These are phyloP conservation scores for Sonneratia caseolaris DNA, from an alignment of 345 rosid species.

Conservation along the genomic window DNA sequence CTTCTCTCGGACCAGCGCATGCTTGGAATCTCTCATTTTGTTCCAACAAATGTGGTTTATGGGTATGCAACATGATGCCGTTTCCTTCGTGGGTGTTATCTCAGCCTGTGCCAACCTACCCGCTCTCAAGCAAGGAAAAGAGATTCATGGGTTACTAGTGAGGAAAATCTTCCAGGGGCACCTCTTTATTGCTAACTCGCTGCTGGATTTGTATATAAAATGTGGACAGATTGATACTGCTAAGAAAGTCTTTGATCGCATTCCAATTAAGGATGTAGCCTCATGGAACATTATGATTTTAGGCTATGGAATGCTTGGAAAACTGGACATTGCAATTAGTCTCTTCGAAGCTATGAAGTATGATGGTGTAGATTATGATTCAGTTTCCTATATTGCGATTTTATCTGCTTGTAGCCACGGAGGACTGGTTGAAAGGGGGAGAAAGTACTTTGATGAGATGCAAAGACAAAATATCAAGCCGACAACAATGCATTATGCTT, in stretches of 20 bases:
- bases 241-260: slow-evolving; percentile 24
- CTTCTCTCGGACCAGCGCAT: slow-evolving; percentile 41
- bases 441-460: slow-evolving; percentile 33
- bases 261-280: slow-evolving; percentile 26
- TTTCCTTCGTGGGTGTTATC: slow-evolving; percentile 45
- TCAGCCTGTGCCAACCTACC: slow-evolving; percentile 49
- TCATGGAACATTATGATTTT: slow-evolving; percentile 46
- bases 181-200: slow-evolving; percentile 39
- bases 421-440: slow-evolving; percentile 35
- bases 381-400: slow-evolving; percentile 38
- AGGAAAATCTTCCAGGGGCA: slow-evolving; percentile 23
- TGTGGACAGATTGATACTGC: slow-evolving; percentile 39
- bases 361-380: slow-evolving; percentile 25
- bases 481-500: slow-evolving; percentile 38
- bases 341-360: slow-evolving; percentile 35
- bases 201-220: slow-evolving; percentile 37
- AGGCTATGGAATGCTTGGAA: slow-evolving; percentile 40
- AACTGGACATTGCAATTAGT: slow-evolving; percentile 22
- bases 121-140: slow-evolving; percentile 37
- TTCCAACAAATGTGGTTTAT: slow-evolving; percentile 40
- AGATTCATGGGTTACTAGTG: slow-evolving; percentile 33
- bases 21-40: slow-evolving; percentile 34
- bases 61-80: slow-evolving; percentile 42
- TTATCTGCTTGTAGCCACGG: slow-evolving; percentile 46
- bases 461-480: slow-evolving; percentile 20